phyloP scores from a whole-genome alignment of 805 yeast species.

The Kuraishia capsulata region DNA sequence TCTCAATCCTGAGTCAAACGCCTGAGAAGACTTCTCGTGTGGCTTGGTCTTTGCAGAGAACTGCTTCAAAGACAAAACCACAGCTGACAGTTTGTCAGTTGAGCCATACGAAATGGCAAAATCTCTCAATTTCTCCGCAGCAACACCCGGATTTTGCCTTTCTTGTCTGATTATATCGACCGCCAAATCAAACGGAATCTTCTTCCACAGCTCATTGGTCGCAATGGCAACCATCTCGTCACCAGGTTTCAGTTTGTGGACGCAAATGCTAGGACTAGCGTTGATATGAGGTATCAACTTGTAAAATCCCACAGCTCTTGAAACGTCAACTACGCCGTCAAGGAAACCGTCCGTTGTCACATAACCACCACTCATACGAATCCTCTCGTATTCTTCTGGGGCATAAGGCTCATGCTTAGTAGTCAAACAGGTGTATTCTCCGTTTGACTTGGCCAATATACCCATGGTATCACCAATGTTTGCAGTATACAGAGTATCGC shows the following conservation, averaged over 20 bases:
- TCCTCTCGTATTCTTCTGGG: constrained; percentile 70
- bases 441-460: constrained; percentile 68
- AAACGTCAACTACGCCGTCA: constrained; percentile 74
- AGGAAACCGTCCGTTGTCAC: constrained; percentile 78
- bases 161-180: constrained; percentile 84
- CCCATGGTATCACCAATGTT: constrained; percentile 90
- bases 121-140: constrained; percentile 90
- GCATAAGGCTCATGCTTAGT: constrained; percentile 79
- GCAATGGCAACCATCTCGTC: constrained; percentile 85
- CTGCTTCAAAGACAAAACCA: constrained; percentile 65
- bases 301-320: constrained; percentile 89
- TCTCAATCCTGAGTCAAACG: constrained; percentile 72
- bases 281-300: constrained; percentile 80
- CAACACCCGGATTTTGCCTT: constrained; percentile 74
- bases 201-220: constrained; percentile 79
- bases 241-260: constrained; percentile 48
- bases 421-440: constrained; percentile 68
- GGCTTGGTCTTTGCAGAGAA: constrained; percentile 24
- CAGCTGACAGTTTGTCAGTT: constrained; percentile 65
- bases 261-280: constrained; percentile 75
- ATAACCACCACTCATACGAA: constrained; percentile 85
- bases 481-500: constrained; percentile 64
- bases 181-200: constrained; percentile 71
- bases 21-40: constrained; percentile 34
- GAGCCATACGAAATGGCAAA: constrained; percentile 92